Evolutionary conservation across 2,329 filamentous ascomycete species (phyloP), one percentile per base, ranked within the genome.

Genomic region (Fonsecaea nubica): DNA sequence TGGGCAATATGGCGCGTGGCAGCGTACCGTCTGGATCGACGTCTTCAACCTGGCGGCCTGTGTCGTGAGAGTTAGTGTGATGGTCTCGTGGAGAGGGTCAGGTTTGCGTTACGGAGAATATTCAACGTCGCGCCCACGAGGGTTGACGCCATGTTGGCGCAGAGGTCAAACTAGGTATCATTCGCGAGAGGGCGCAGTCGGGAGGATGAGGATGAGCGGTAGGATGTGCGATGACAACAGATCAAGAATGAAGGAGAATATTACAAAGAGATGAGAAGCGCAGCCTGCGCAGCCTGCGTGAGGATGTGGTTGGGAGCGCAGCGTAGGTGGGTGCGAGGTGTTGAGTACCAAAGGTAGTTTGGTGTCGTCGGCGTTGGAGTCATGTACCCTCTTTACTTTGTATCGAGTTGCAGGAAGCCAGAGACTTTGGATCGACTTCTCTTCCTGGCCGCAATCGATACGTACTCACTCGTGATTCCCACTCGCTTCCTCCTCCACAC

Each of bases 31-130:
- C 69, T 38, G 69, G 69, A 58, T 71, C 69, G 42, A 68, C 65
- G 33, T 68, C 67, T 63, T 71, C 69, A 15, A 42, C 67, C 59
- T 69, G 66, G 35, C 69, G 67, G 53, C 68, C 69, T 71, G 63
- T 4, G 35, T 59, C 9, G 7, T 6, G 50, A 55, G 25, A 40
- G 42, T 67, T 36, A 70, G 63, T 52, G 25, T 38, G 12, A 21
- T 52, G 45, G 15, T n/a, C 9, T 33, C 42, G 38, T 25, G 25
- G 33, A 35, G 36, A 9, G 33, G 55, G 35, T 7, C n/a, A 42
- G 33, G 53, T 18, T 5, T 33, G 59, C 68, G 52, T 63, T 64
- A 70, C 68, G 68, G 30, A 70, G 65, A 56, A 70, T 30, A 56
- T 66, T 66, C 42, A 70, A 54, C 48, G 68, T 67, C 48, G 68